Conservation (phyloP, 352 stramenopile species). For the Phytophthora quininea region DNA sequence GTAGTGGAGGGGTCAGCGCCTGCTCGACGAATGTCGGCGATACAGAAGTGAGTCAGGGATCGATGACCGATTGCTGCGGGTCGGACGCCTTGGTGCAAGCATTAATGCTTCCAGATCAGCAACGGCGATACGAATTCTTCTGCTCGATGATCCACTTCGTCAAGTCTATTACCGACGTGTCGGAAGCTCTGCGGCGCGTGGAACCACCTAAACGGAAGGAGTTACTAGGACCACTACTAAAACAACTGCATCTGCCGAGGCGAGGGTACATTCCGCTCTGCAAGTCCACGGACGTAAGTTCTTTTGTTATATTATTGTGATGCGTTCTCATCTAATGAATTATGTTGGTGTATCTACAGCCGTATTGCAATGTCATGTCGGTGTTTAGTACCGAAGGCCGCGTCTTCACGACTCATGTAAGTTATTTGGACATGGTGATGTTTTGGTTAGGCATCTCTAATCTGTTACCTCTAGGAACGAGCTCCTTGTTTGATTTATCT, state of each 20-base stretch:
- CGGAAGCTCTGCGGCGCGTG: conserved; percentile 68
- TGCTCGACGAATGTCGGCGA: conserved; percentile 30
- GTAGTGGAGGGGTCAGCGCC: conserved; percentile 26
- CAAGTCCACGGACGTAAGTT: conserved; percentile 75
- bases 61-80: conserved; percentile 35
- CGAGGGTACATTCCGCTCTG: conserved; percentile 83
- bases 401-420: conserved; percentile 83
- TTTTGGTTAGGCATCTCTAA: too few relatives aligned
- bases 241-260: conserved; percentile 54
- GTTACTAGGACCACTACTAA: conserved; percentile 50
- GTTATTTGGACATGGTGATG: too few relatives aligned
- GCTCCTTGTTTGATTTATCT: conserved; percentile 81
- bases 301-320: background rate
- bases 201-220: conserved; percentile 73
- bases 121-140: conserved; percentile 80
- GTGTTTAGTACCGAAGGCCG: conserved; percentile 69
- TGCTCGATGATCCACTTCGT: conserved; percentile 82
- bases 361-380: conserved; percentile 65
- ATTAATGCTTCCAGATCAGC: conserved; percentile 39
- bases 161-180: conserved; percentile 84
- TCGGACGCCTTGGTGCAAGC: conserved; percentile 30
- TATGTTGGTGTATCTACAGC: conserved; percentile 30
- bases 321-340: too few relatives aligned
- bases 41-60: conserved; percentile 36
- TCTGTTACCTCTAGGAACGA: conserved; percentile 54